Percentiles rank a stretch among this genome's conserved stretches.
These are phyloP conservation scores for Nigrograna mackinnonii DNA, from an alignment of 2,329 filamentous ascomycete species.

Conservation along the genomic window DNA sequence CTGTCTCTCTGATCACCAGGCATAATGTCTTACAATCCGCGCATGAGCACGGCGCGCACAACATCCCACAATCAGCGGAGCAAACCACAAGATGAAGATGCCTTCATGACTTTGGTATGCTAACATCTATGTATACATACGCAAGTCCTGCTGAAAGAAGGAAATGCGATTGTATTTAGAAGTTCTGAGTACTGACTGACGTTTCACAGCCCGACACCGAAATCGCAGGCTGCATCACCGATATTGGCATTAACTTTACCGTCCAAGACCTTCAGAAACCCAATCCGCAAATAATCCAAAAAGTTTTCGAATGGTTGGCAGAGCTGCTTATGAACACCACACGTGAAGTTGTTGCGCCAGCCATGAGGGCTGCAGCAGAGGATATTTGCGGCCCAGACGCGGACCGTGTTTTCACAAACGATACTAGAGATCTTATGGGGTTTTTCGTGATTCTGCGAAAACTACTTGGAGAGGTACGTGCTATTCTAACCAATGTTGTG, in stretches of 20 bases:
- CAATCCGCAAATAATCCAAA: conserved; percentile 91
- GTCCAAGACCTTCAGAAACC: conserved; percentile 89
- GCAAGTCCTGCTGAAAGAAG: too few species aligned
- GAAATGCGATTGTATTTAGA: too few species aligned
- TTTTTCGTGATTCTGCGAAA: conserved; percentile 86
- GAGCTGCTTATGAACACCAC: conserved; percentile 93
- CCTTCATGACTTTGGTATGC: conserved; percentile 55
- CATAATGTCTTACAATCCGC: conserved; percentile 54
- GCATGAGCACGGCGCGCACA: conserved; percentile 54
- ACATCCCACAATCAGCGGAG: conserved; percentile 44
- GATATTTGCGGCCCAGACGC: conserved; percentile 82
- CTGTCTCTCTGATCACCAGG: too few species aligned
- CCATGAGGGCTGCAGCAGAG: conserved; percentile 89
- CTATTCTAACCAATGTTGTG: too few species aligned
- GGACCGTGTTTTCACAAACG: conserved; percentile 76
- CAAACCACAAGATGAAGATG: conserved; percentile 48
- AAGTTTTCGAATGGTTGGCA: conserved; percentile 97
- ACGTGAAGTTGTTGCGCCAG: conserved; percentile 89
- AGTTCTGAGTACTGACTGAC: too few species aligned
- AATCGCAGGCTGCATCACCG: conserved; percentile 95
- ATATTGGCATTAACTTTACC: conserved; percentile 90
- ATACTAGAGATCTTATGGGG: conserved; percentile 92
- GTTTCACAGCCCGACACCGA: conserved; percentile 66
- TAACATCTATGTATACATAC: too few species aligned
- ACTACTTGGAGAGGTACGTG: conserved; percentile 68